phyloP scores from a whole-genome alignment of 768 basidiomycete genomes.

The Kwoniella heveanensis region DNA sequence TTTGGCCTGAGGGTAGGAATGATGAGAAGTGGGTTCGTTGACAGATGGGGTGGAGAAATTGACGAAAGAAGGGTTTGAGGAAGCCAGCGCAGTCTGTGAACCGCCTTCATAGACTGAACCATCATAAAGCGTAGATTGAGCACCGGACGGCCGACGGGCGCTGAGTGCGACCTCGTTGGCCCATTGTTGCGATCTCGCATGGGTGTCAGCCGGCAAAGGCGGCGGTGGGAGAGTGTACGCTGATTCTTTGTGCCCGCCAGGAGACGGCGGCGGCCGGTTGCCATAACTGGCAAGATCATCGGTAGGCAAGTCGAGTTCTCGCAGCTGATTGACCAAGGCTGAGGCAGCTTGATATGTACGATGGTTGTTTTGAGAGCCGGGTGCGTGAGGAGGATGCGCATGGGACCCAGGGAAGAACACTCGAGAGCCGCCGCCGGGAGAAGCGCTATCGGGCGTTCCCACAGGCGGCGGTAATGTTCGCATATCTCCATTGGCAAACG shows the following conservation, averaged over 20 bases:
- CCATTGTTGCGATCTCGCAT: slow-evolving; percentile 21
- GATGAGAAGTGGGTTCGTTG: neutral
- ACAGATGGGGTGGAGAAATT: slow-evolving; percentile 17
- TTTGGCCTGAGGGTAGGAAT: slow-evolving; percentile 32
- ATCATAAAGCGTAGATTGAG: slow-evolving; percentile 50
- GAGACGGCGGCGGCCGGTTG: slow-evolving; percentile 38
- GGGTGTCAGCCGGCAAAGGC: neutral
- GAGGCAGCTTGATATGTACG: slow-evolving; percentile 37
- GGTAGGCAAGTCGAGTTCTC: slow-evolving; percentile 55
- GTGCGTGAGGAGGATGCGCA: slow-evolving; percentile 58
- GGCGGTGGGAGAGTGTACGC: neutral
- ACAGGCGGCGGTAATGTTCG: slow-evolving; percentile 48
- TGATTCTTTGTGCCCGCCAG: neutral
- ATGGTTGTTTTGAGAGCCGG: slow-evolving; percentile 54
- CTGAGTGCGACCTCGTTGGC: slow-evolving; percentile 15
- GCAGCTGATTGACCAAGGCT: slow-evolving; percentile 54
- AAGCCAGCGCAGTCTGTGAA: slow-evolving; percentile 21
- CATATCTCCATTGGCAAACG: slow-evolving; percentile 51
- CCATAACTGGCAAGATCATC: slow-evolving; percentile 55
- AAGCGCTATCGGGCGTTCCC: slow-evolving; percentile 36
- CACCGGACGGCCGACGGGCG: slow-evolving; percentile 25
- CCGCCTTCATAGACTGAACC: slow-evolving; percentile 54
- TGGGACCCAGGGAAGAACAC: slow-evolving; percentile 50
- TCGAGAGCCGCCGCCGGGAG: neutral
- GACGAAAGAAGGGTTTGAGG: slow-evolving; percentile 19